Base-by-base conservation (phyloP, 1,284 basidiomycete species). In the Ustilago crameri region DNA sequence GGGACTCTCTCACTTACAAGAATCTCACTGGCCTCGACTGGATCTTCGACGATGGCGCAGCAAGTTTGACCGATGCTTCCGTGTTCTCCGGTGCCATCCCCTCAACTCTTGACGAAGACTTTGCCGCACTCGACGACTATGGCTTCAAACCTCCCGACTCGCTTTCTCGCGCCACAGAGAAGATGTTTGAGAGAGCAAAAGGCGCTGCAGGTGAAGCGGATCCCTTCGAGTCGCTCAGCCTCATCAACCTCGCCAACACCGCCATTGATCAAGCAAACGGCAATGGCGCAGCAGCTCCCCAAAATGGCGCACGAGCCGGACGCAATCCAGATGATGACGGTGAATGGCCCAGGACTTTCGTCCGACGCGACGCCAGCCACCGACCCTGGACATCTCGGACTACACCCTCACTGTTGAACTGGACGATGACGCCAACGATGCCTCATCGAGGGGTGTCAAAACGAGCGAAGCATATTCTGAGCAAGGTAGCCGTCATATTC, bases 321-420 rank as follows among this genome's bases (percentile, higher is more conserved):
- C 48, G 26, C 3, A 35, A 40, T 4, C 32, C 44, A 40, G 44
- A 44, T 38, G 41, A 45, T 3, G 57, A 41, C 15, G 43, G 27
- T 24, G 56, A 59, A 10, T 60, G 57, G 57, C 57, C 57, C 57
- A 53, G 20, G 57, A 60, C 10, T 60, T 40, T 18, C 44, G 42
- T 17, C 57, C 57, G 22, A 35, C 35, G 27, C 51, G 57, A 35
- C 51, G 48, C 9, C 42, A 51, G 42, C 57, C 57, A 7, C 50
- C 57, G n/a, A 51, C 50, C 10, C 26, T 60, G 27, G 57, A 60
- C 12, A 44, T 60, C 18, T 51, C 57, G 3, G 46, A 43, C 14
- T 32, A 43, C 9, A 12, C 38, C 5, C 50, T 60, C 9, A 42
- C 22, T 20, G 40, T 51, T 34, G 30, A 40, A 18, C 40, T 51